Base-by-base conservation (phyloP, 1,284 basidiomycete genomes). In the Rhizoctonia solani region DNA sequence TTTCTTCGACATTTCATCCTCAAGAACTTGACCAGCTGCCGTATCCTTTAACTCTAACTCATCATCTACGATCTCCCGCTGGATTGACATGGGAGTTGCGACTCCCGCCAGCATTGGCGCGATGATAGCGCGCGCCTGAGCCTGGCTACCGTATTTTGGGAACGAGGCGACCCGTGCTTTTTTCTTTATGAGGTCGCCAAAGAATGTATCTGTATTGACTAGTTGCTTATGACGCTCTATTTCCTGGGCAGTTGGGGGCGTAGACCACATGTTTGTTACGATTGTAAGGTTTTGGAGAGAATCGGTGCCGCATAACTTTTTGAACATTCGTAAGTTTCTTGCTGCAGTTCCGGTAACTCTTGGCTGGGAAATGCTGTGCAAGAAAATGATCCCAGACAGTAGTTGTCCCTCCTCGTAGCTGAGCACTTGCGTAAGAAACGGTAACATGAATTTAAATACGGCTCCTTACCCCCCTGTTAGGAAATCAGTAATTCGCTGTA, bases 201-300 rank as follows among this genome's bases (percentile, higher is more conserved):
- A 65, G 27, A 29, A 66, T 5, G 21, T 39, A 39, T 8, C 9
- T 8, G 8, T 16, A 1, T 53, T 37, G 25, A 16, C 11, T 5
- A 66, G 61, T 25, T 66, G 50, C 4, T 4, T 25, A 16, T 46
- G 42, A 19, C 42, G 14, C 52, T 37, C 2, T 1, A 44, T 1
- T 14, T 66, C 16, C 1, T 11, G 2, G 1, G 47, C 14, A 13
- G 25, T 42, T n/a, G 61, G 61, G 6, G 61, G 61, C 14, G 53
- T 14, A n/a, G 61, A 66, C 74, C 74, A 75, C 73, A 74, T 74
- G 34, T 61, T 74, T 27, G 74, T 75, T 11, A 71, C 72, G 37
- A 75, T 67, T 11, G 72, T 27, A 30, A 73, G 72, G 53, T 74
- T 75, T 25, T 41, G 2, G 41, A 71, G 50, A 5, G 55, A 42